phyloP scores from a whole-genome alignment of 1,139 yeast genomes.

The Geotrichum siamense region DNA sequence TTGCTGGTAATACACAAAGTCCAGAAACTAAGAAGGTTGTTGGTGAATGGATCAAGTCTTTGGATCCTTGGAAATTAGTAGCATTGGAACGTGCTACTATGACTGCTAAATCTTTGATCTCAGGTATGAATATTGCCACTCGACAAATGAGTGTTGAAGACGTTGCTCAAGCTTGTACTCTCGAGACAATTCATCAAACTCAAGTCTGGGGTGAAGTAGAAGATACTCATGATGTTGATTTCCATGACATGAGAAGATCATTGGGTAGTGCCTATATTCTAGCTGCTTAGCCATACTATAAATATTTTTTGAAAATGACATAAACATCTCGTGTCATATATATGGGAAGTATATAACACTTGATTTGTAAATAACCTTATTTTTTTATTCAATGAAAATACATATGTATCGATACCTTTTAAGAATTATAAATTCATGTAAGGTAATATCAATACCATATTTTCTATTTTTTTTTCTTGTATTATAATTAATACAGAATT shows the following conservation, averaged over 20 bases:
- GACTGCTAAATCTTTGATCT: constrained; percentile 79
- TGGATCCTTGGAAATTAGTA: constrained; percentile 71
- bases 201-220: constrained; percentile 97
- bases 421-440: no score
- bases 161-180: constrained; percentile 65
- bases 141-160: constrained; percentile 50
- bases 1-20: constrained; percentile 71
- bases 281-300: no score
- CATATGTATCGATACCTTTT: no score
- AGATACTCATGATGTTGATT: constrained; percentile 95
- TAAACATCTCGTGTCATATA: no score
- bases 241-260: constrained; percentile 77
- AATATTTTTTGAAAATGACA: no score
- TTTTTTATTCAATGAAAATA: no score
- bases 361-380: no score
- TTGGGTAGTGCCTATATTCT: constrained; percentile 75
- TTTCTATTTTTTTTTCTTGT: no score
- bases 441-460: no score
- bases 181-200: constrained; percentile 81
- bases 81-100: constrained; percentile 84
- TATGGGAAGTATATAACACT: no score
- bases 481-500: no score
- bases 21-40: constrained; percentile 57
- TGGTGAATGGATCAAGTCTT: constrained; percentile 51
- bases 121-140: constrained; percentile 40